Percentiles rank a stretch among this genome's conserved stretches.
Conservation (phyloP, 805 yeast species). For the Ogataea ganodermae region DNA sequence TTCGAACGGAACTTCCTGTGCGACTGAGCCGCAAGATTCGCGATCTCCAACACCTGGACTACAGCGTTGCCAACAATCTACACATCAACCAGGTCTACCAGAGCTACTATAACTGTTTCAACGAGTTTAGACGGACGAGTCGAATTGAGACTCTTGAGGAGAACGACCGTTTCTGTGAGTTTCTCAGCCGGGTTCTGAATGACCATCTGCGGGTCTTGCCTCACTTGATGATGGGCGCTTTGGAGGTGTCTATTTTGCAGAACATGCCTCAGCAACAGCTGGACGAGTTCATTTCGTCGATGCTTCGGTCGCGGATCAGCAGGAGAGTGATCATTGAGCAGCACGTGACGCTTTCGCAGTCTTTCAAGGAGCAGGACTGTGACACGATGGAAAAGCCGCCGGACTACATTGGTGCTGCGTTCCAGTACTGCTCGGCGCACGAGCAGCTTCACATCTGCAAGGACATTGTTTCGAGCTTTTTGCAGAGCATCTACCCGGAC, state of each 20-base stretch:
- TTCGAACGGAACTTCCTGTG: conserved; percentile 79
- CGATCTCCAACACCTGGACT: conserved; percentile 79
- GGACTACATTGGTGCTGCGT: conserved; percentile 73
- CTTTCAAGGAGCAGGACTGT: conserved; percentile 44
- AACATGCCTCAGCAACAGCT: conserved; percentile 61
- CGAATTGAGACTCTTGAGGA: conserved; percentile 69
- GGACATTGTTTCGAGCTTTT: conserved; percentile 49
- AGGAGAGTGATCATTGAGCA: conserved; percentile 91
- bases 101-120: conserved; percentile 84
- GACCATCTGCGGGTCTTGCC: conserved; percentile 83
- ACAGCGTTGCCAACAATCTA: conserved; percentile 78
- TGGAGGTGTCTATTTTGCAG: conserved; percentile 69
- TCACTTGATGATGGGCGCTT: conserved; percentile 89
- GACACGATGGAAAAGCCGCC: conserved; percentile 55
- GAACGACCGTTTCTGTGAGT: conserved; percentile 69
- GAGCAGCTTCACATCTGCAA: conserved; percentile 64
- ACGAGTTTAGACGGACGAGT: conserved; percentile 75
- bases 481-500: conserved; percentile 55
- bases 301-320: conserved; percentile 83
- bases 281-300: conserved; percentile 73
- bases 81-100: conserved; percentile 86
- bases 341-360: conserved; percentile 75
- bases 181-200: conserved; percentile 65
- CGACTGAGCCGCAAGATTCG: conserved; percentile 78
- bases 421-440: conserved; percentile 72